Evolutionary conservation across 495 filamentous ascomycete species (phyloP), one percentile per base, ranked within the genome.

Genomic region (Rostrohypoxylon terebratum): DNA sequence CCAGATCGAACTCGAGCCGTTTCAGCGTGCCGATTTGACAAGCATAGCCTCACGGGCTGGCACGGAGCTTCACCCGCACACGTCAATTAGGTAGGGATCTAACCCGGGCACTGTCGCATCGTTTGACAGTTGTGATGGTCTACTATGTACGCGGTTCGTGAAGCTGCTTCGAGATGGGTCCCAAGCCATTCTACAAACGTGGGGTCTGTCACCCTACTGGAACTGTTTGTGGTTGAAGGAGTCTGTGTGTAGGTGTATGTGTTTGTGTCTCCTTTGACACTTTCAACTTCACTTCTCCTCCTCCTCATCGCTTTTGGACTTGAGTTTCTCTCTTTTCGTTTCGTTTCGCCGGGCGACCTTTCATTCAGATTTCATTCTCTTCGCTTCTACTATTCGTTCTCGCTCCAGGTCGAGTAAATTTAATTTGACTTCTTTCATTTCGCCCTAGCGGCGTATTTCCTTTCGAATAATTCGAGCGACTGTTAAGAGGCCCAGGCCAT

Each of bases 1-100:
- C 36, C 54, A 23, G 68, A 68, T 78, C 76, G 72, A 77, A 81
- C 79, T 71, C 51, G 44, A 73, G 59, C 57, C 18, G 79, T 81
- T 81, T 81, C 79, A 81, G 69, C 74, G 23, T 67, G 65, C 57
- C 67, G 61, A 63, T 72, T 64, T 61, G 42, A 38, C 60, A 61
- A 25, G 48, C 75, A 75, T 69, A 74, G 75, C 75, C 75, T 72
- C 68, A 55, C 60, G 62, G 47, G 36, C 44, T 20, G 40, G 42
- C 33, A 57, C 57, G 47, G 66, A 60, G 44, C 25, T 59, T 59
- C 40, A 44, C 23, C 9, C 51, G 25, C 36, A 48, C 14, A n/a
- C 11, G 20, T 62, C 40, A 18, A 59, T 60, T 44, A 60, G 55
- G 45, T 65, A 65, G 61, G 68, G 47, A 36, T 48, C 18, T 9